A percentile compares a stretch with the other conserved stretches of the same genome.
These are phyloP conservation scores for Leccinum insigne DNA, from an alignment of 1,284 basidiomycete species.

Conservation along the genomic window DNA sequence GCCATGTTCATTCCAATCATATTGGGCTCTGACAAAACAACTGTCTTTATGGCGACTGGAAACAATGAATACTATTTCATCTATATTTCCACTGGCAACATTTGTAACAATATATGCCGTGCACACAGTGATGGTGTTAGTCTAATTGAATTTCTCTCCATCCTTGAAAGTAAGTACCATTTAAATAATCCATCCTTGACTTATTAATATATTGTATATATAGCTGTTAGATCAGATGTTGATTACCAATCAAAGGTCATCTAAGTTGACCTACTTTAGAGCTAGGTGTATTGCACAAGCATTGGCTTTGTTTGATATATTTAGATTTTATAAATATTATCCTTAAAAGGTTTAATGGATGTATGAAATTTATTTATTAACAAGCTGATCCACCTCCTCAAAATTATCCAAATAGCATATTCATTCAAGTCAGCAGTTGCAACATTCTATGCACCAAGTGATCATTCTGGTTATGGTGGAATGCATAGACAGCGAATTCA, in stretches of 20 bases:
- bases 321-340: neutral
- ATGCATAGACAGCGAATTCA: neutral
- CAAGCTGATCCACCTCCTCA: neutral
- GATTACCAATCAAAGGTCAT: neutral
- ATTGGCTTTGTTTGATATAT: neutral
- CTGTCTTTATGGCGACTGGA: constrained; percentile 1
- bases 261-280: neutral
- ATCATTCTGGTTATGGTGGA: neutral
- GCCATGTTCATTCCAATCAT: constrained; percentile 2
- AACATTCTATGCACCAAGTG: neutral
- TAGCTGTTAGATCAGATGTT: neutral
- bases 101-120: neutral
- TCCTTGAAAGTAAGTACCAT: neutral
- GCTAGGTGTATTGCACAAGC: neutral
- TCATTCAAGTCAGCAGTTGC: neutral
- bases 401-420: neutral
- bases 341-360: neutral
- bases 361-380: neutral
- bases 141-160: neutral
- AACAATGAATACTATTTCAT: neutral
- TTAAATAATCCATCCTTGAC: neutral
- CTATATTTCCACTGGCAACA: neutral
- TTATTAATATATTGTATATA: neutral
- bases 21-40: constrained; percentile 10
- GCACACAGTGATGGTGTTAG: neutral